Evolutionary conservation across 768 basidiomycete genomes (phyloP).

Genomic region (Chiua virens): DNA sequence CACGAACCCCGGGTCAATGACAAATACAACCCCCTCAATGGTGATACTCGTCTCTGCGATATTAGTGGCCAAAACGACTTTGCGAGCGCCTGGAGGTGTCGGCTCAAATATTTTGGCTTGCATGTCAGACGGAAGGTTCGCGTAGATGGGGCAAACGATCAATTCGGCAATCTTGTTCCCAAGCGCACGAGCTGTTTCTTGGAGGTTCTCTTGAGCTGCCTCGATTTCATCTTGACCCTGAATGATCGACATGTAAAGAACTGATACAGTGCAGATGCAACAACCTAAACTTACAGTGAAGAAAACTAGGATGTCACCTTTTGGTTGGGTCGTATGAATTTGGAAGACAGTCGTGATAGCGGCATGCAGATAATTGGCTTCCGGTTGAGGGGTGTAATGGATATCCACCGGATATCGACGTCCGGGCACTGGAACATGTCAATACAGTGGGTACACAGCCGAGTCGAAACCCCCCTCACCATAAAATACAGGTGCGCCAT

Average conservation of each 20-base stretch:
- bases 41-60: conserved; percentile 99
- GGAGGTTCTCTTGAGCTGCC: conserved; percentile 92
- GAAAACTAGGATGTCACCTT: conserved; percentile 97
- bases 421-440: conserved; percentile 72
- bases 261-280: neutral
- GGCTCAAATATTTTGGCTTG: conserved; percentile 99
- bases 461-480: conserved; percentile 46
- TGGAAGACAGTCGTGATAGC: conserved; percentile 99
- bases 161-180: conserved; percentile 96
- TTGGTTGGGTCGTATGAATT: conserved; percentile 97
- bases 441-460: neutral
- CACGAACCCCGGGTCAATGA: conserved; percentile 98
- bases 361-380: conserved; percentile 98
- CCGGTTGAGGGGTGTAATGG: conserved; percentile 98
- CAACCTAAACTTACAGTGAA: conserved; percentile 64
- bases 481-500: conserved; percentile 92
- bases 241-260: conserved; percentile 3
- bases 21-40: conserved; percentile 98
- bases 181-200: conserved; percentile 91
- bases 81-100: conserved; percentile 92
- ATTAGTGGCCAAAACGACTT: conserved; percentile 97
- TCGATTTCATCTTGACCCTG: conserved; percentile 99
- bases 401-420: conserved; percentile 97
- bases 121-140: conserved; percentile 99
- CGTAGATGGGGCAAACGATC: conserved; percentile 96